Evolutionary conservation across 1,139 yeast species (phyloP), one percentile per base, ranked within the genome.

Genomic region (Taphrina deformans): DNA sequence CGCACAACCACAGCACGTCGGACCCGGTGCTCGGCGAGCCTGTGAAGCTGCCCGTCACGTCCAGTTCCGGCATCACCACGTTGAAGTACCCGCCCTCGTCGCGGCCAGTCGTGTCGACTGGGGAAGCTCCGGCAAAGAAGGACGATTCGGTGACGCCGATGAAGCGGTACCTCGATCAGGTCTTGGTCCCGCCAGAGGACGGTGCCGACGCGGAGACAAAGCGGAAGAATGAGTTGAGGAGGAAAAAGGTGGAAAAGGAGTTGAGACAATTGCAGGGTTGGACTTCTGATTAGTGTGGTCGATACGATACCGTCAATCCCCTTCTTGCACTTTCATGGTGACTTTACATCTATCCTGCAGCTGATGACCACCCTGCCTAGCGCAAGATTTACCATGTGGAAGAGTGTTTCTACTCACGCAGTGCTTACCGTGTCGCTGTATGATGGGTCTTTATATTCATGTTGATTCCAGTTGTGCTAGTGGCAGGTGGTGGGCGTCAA

Each of bases 251-350:
- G 18, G 27, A 35, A 7, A 52, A 35, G 56, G 45, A 48, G 35
- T n/a, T 48, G 35, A 48, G 26, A 35, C 53, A 48, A 48, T 48
- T 48, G 35, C 48, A 44, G n/a, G 48, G 48, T 10, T 44, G 48
- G 48, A 44, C 48, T 3, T 44, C 48, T 6, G 48, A 44, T 44
- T 44, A 16, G 21, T 12, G 6, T 16, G 14, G 6, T 5, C 44
- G 14, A 38, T 14, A 38, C 33, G 33, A 29, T 10, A 29, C 9
- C 6, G 10, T 6, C 33, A 10, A 29, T 6, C 6, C 10, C 10
- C 10, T 29, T 29, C 33, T 10, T 29, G 33, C 10, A 29, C 33
- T 29, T 10, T 29, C 10, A 29, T 29, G 33, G 10, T 6, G 33
- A 29, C 33, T n/a, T n/a, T n/a, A n/a, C n/a, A n/a, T n/a, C n/a